Evolutionary conservation across 345 rosid genomes (phyloP).

Genomic region (Eucalyptus melliodora): DNA sequence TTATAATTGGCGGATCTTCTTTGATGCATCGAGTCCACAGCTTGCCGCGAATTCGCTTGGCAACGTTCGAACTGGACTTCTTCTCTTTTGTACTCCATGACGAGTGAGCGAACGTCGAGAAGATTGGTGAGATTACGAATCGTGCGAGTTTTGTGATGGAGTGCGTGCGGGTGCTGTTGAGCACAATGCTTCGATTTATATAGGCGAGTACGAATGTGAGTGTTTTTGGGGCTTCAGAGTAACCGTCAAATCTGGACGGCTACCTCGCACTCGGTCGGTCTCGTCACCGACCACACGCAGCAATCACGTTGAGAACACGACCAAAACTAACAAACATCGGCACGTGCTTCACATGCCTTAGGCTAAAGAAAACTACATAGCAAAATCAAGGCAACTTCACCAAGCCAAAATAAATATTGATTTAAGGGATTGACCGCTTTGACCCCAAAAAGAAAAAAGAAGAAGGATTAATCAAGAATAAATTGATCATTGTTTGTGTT

Average conservation of each 20-base stretch:
- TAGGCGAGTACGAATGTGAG: not conserved
- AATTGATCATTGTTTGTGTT: not conserved
- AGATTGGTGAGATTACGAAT: not conserved
- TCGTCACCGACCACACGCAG: not conserved
- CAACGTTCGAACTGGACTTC: not conserved
- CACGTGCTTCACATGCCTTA: not conserved
- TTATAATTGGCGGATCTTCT: slow-evolving; percentile 34
- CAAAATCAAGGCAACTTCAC: not conserved
- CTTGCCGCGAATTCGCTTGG: not conserved
- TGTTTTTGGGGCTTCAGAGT: not conserved
- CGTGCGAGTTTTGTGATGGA: not conserved
- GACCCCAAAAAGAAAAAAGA: too few species aligned
- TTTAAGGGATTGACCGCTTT: too few species aligned
- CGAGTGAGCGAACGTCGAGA: not conserved
- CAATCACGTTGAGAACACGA: not conserved
- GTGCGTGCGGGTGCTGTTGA: not conserved
- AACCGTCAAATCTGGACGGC: too few species aligned
- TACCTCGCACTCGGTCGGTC: not conserved
- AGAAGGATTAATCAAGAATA: too few species aligned
- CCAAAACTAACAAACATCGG: not conserved
- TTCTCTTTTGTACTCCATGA: not conserved
- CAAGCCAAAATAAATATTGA: too few species aligned
- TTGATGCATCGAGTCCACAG: not conserved
- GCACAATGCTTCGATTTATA: not conserved
- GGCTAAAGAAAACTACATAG: not conserved